phyloP scores from a whole-genome alignment of 306 rosid genomes.

The Ochetophila trinervis region DNA sequence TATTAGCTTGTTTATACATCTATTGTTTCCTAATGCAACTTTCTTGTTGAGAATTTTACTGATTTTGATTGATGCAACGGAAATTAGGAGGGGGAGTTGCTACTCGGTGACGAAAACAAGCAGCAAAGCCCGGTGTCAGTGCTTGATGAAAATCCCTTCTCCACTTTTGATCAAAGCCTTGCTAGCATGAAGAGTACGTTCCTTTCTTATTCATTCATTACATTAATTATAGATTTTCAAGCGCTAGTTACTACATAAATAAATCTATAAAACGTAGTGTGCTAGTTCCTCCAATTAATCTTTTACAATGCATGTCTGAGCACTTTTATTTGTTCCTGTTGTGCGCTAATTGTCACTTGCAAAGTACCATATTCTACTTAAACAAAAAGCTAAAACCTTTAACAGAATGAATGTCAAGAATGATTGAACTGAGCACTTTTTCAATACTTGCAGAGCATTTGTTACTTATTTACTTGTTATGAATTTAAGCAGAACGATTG shows the following conservation, averaged over 20 bases:
- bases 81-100: constrained; percentile 25
- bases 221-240: background rate
- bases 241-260: background rate
- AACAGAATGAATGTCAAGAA: too few species aligned
- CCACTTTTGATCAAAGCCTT: constrained; percentile 44
- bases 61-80: background rate
- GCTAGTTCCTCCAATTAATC: too few species aligned
- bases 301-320: too few species aligned
- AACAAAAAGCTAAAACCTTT: too few species aligned
- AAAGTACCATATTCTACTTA: too few species aligned
- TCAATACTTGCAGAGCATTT: too few species aligned
- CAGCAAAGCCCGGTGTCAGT: constrained; percentile 69
- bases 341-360: too few species aligned
- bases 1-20: background rate
- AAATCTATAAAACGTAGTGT: background rate
- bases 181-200: constrained; percentile 51
- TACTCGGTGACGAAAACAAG: constrained; percentile 40
- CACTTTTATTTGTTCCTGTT: too few species aligned
- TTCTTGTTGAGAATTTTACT: background rate
- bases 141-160: constrained; percentile 35
- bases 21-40: background rate
- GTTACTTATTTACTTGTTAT: too few species aligned
- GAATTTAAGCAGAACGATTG: background rate
- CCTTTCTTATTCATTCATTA: background rate
- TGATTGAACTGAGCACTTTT: too few species aligned